Conservation (phyloP, 192 early-diverging fungal genomes). For the Gonapodya sp. region DNA sequence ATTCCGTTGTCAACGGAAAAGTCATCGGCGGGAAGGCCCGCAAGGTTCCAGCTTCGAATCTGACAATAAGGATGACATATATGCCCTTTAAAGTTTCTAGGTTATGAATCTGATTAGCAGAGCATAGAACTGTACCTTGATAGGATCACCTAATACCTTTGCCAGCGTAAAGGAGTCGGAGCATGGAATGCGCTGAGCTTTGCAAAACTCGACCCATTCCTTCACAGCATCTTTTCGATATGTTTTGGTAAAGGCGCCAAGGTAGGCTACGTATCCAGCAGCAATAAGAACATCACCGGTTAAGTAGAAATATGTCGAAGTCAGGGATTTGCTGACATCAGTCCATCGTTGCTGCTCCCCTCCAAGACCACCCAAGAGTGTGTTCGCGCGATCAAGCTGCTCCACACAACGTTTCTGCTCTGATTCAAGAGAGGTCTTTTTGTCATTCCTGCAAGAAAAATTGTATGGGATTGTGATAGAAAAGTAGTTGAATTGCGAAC, state of each 20-base stretch:
- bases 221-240: conserved; percentile 42
- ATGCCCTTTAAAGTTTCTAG: no score
- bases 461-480: no score
- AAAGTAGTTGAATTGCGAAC: no score
- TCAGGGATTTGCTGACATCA: conserved; percentile 33
- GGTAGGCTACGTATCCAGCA: conserved; percentile 32
- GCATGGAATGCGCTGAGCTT: conserved; percentile 38
- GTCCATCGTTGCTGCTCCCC: conserved; percentile 51
- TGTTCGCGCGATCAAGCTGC: conserved; percentile 44
- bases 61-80: neutral
- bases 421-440: conserved; percentile 42
- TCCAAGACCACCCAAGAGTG: conserved; percentile 48
- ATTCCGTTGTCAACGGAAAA: conserved; percentile 59
- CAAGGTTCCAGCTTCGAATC: conserved; percentile 52
- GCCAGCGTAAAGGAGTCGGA: conserved; percentile 40
- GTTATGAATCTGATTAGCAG: neutral
- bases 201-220: conserved; percentile 31
- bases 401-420: conserved; percentile 47
- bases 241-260: conserved; percentile 51
- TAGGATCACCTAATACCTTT: conserved; percentile 46
- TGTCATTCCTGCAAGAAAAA: conserved; percentile 34
- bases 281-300: conserved; percentile 50
- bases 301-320: conserved; percentile 34
- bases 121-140: conserved; percentile 16
- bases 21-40: conserved; percentile 45